Evolutionary conservation across 495 filamentous ascomycete species (phyloP).

Genomic region (Neurospora sp.): DNA sequence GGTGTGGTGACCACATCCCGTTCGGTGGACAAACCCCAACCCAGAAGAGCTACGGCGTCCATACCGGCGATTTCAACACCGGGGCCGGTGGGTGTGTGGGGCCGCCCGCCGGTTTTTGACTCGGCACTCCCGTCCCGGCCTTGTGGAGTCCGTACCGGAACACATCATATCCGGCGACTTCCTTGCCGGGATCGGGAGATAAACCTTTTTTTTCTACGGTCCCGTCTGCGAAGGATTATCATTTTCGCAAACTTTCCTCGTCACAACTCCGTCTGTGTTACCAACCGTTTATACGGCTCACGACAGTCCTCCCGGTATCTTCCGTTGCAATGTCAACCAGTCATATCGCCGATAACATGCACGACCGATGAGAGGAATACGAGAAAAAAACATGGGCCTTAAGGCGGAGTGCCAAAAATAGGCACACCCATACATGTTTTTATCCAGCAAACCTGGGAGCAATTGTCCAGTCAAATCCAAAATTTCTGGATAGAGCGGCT

Average conservation of each 20-base stretch:
- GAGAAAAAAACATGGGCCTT: neutral
- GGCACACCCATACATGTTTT: too few species aligned
- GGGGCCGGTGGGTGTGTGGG: neutral
- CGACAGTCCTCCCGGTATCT: neutral
- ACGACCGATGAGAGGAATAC: neutral
- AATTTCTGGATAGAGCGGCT: neutral
- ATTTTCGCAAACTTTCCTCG: neutral
- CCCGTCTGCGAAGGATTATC: neutral
- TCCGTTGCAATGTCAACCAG: neutral
- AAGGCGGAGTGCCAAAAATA: neutral
- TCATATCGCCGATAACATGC: neutral
- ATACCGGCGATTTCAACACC: neutral
- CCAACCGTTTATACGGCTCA: neutral
- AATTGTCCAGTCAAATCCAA: neutral
- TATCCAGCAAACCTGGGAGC: neutral
- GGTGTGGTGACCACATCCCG: neutral
- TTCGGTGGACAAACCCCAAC: neutral
- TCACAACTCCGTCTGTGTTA: neutral
- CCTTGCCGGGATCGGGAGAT: neutral
- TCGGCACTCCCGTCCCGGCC: neutral
- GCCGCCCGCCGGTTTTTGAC: neutral
- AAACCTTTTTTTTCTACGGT: neutral
- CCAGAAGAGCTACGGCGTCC: neutral
- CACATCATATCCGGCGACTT: neutral
- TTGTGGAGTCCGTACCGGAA: neutral